A percentile compares a stretch with the other conserved stretches of the same genome.
These are phyloP conservation scores for Penicillium sp. DNA, from an alignment of 2,329 filamentous ascomycete genomes.

Conservation along the genomic window DNA sequence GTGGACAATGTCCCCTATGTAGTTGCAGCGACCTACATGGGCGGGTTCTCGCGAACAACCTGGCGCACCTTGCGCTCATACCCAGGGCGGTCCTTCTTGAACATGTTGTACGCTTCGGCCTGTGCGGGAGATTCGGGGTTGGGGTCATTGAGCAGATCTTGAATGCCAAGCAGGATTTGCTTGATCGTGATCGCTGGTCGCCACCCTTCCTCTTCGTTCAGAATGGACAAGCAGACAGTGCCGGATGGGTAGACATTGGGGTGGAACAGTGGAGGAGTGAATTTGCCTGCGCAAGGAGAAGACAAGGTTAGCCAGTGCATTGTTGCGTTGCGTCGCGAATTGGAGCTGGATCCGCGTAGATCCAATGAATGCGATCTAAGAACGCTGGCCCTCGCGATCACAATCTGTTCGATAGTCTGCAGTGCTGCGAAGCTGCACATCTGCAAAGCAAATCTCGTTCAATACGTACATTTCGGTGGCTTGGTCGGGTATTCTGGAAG, in stretches of 20 bases:
- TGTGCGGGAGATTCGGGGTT: constrained; percentile 97
- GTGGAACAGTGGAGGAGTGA: constrained; percentile 92
- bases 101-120: constrained; percentile 95
- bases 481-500: constrained; percentile 92
- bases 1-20: no score
- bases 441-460: neutral
- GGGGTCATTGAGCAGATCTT: constrained; percentile 92
- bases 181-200: constrained; percentile 98
- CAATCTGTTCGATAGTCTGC: no score
- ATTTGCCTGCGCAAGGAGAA: constrained; percentile 72
- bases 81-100: constrained; percentile 83
- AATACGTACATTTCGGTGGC: constrained; percentile 87
- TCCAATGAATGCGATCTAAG: no score
- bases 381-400: no score
- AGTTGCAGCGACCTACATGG: constrained; percentile 55
- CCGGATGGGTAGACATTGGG: constrained; percentile 98
- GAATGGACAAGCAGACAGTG: constrained; percentile 93
- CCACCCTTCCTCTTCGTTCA: constrained; percentile 99
- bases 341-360: no score
- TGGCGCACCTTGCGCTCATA: constrained; percentile 88
- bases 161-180: constrained; percentile 93
- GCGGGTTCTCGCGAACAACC: constrained; percentile 87
- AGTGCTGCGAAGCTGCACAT: no score
- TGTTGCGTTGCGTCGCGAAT: no score
- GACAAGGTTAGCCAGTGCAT: constrained; percentile 4